Evolutionary conservation across 495 filamentous ascomycete genomes (phyloP).

Genomic region (Coniosporium apollinis): DNA sequence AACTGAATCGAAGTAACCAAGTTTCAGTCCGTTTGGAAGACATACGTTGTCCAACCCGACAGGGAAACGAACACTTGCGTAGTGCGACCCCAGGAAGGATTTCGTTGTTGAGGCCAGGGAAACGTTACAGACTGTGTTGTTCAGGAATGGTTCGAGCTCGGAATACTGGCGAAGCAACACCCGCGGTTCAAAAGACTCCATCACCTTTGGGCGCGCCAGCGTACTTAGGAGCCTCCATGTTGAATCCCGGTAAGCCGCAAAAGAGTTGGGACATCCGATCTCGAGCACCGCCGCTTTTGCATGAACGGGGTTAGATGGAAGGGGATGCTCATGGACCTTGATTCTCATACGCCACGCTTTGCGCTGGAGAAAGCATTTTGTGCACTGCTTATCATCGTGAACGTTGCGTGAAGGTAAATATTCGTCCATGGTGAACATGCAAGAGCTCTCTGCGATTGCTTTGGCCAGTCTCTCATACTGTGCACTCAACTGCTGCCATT

Average conservation of each 20-base stretch:
- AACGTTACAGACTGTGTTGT: conserved; percentile 6
- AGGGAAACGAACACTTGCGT: conserved; percentile 14
- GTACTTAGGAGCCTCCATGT: conserved; percentile 23
- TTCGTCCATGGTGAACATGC: conserved; percentile 14
- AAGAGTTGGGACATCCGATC: conserved; percentile 21
- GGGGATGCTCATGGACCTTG: conserved; percentile 27
- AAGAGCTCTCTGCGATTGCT: conserved; percentile 16
- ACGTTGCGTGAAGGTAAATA: conserved; percentile 3
- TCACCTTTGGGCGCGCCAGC: conserved; percentile 10
- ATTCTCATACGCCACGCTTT: conserved; percentile 23
- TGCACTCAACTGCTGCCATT: conserved; percentile 22
- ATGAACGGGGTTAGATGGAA: conserved; percentile 21
- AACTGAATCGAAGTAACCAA: conserved; percentile 18
- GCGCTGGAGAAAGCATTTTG: conserved; percentile 18
- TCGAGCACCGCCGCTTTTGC: conserved; percentile 28
- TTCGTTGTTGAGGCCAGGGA: conserved; percentile 25
- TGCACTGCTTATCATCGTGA: conserved; percentile 20
- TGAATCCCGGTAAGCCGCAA: conserved; percentile 29
- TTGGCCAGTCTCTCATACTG: conserved; percentile 25
- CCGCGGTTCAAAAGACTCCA: not conserved
- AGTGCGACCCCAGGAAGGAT: conserved; percentile 23
- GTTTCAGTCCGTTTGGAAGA: conserved; percentile 16
- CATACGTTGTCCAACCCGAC: conserved; percentile 16
- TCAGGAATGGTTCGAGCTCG: conserved; percentile 5
- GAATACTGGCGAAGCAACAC: conserved; percentile 12